Percentiles rank a stretch among this genome's conserved stretches.
These are phyloP conservation scores for Physcomitrellopsis africana DNA, from an alignment of 225 moss, liverwort and hornwort genomes.

Conservation along the genomic window DNA sequence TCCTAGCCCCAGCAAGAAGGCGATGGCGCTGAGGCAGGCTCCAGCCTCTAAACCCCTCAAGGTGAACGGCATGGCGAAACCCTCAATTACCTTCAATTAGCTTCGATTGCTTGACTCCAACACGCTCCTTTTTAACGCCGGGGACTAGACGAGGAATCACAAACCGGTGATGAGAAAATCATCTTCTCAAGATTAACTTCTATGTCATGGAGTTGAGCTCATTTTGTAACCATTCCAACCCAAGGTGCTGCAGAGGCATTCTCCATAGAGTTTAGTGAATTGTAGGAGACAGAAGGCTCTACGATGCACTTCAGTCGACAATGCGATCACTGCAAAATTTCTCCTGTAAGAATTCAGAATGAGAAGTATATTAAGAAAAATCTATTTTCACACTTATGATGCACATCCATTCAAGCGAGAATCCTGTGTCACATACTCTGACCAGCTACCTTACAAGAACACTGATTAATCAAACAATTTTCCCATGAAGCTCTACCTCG, in stretches of 20 bases:
- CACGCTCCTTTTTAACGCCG: constrained; percentile 4
- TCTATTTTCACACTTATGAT: no score
- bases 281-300: not conserved
- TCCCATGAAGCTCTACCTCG: no score
- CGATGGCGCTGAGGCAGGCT: constrained; percentile 32
- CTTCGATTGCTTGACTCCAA: not conserved
- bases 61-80: constrained; percentile 34
- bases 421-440: no score
- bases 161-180: not conserved
- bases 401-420: no score
- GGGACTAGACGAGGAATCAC: constrained; percentile 1
- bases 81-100: not conserved
- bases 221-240: not conserved
- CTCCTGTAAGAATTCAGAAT: not conserved
- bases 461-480: no score
- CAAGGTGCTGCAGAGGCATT: constrained; percentile 7
- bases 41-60: constrained; percentile 43
- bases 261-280: not conserved
- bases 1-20: constrained; percentile 41
- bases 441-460: no score
- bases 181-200: not conserved
- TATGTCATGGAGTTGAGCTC: no score
- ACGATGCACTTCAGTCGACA: not conserved
- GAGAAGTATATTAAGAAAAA: not conserved
- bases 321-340: not conserved